These are phyloP conservation scores for Tylopilus rubrobrunneus DNA, from an alignment of 768 basidiomycete species.

Conservation along the genomic window DNA sequence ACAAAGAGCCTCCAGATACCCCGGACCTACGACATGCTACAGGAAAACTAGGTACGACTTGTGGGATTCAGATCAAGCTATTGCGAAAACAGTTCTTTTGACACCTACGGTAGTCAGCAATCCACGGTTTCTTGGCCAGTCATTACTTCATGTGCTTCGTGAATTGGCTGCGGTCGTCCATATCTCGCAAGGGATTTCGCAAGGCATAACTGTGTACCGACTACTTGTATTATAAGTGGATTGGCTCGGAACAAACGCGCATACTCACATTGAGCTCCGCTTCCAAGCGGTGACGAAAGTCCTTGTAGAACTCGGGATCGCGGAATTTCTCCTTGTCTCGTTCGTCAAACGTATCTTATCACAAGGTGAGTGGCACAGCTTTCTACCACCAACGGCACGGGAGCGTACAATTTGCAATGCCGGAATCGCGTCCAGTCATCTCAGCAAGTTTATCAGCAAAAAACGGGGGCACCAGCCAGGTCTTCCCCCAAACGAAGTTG, in stretches of 20 bases:
- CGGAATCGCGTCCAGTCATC: constrained; percentile 34
- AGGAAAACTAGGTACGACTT: constrained; percentile 55
- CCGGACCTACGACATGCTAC: constrained; percentile 59
- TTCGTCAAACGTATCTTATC: constrained; percentile 39
- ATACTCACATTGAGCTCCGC: constrained; percentile 37
- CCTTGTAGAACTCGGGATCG: constrained; percentile 44
- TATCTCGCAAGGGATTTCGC: constrained; percentile 34
- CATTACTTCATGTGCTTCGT: constrained; percentile 44
- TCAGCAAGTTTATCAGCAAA: constrained; percentile 37
- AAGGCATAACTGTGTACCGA: constrained; percentile 40
- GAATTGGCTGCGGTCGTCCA: constrained; percentile 32
- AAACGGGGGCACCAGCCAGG: constrained; percentile 52
- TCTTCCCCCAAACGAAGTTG: constrained; percentile 58
- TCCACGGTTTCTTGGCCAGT: constrained; percentile 55
- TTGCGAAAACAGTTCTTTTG: too few relatives aligned
- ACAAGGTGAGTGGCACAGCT: neutral
- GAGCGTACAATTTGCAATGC: constrained; percentile 41
- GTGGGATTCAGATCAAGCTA: neutral
- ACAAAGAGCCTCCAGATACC: constrained; percentile 63
- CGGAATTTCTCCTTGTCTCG: constrained; percentile 47
- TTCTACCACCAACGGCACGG: neutral
- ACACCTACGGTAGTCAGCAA: constrained; percentile 42
- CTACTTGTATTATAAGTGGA: neutral
- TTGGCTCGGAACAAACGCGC: too few relatives aligned
- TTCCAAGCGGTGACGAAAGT: constrained; percentile 48